Conservation (phyloP, 257 asterid genomes). For the Solanum sparsipilum region DNA sequence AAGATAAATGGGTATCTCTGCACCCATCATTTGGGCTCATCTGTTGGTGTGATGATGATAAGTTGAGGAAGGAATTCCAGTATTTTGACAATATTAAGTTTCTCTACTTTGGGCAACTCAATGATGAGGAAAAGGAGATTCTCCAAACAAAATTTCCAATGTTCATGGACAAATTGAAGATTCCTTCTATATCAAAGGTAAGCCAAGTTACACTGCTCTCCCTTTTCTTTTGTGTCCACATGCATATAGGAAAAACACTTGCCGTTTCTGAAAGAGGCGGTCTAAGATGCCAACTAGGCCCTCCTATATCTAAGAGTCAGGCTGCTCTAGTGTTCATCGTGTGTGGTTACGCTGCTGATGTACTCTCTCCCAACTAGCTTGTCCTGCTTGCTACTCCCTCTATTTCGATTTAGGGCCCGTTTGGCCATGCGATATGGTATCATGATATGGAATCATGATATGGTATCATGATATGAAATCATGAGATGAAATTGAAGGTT, state of each 20-base stretch:
- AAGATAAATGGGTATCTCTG: slow-evolving; percentile 92
- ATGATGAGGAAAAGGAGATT: slow-evolving; percentile 40
- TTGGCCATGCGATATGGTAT: too few relatives aligned
- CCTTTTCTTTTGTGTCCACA: not conserved
- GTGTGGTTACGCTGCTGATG: not conserved
- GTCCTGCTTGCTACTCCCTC: not conserved
- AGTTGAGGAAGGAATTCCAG: slow-evolving; percentile 52
- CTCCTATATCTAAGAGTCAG: not conserved
- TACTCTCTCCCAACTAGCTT: not conserved
- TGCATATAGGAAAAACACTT: not conserved
- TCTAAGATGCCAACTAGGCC: not conserved
- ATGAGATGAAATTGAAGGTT: too few relatives aligned
- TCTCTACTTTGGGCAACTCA: slow-evolving; percentile 51
- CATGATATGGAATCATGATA: too few relatives aligned
- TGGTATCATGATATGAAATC: too few relatives aligned
- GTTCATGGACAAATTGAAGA: slow-evolving; percentile 47
- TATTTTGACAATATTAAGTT: slow-evolving; percentile 53
- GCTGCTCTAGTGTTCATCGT: not conserved
- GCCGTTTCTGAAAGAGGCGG: not conserved
- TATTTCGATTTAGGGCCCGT: not conserved
- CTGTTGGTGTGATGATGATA: slow-evolving; percentile 85
- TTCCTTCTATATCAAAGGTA: slow-evolving; percentile 76
- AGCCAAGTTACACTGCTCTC: slow-evolving; percentile 6
- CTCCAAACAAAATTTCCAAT: slow-evolving; percentile 33
- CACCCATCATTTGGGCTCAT: slow-evolving; percentile 65